Conservation (phyloP, 192 early-diverging fungal genomes). For the Backusella tarrabulga region DNA sequence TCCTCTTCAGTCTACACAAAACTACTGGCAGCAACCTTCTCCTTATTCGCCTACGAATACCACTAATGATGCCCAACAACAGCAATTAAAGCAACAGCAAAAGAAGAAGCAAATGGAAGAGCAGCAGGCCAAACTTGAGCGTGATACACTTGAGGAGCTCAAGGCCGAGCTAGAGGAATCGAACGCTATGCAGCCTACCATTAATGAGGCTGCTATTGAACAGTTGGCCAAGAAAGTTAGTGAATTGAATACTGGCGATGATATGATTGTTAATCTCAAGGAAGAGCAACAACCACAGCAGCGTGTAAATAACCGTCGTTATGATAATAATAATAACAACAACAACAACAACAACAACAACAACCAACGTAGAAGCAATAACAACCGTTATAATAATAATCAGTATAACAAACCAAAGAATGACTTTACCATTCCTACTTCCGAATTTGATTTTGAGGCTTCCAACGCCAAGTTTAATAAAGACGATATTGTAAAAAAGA, state of each 20-base stretch:
- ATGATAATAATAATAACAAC: conserved; percentile 6
- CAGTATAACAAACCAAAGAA: neutral
- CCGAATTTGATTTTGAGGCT: conserved; percentile 95
- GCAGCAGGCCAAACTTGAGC: conserved; percentile 28
- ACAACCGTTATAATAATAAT: neutral
- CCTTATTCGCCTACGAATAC: conserved; percentile 17
- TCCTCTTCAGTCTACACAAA: conserved; percentile 2
- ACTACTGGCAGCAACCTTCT: conserved; percentile 27
- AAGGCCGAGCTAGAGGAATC: conserved; percentile 14
- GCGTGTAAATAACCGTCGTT: neutral
- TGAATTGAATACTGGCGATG: conserved; percentile 44
- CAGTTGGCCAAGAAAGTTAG: conserved; percentile 56
- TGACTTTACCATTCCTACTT: conserved; percentile 50
- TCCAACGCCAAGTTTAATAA: conserved; percentile 70
- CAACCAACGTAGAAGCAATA: neutral
- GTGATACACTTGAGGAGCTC: conserved; percentile 37
- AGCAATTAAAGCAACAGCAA: conserved; percentile 8
- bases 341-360: conserved; percentile 10
- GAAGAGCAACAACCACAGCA: neutral
- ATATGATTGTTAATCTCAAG: neutral
- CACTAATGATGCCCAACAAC: neutral
- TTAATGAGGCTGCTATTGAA: conserved; percentile 46
- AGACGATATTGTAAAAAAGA: conserved; percentile 53
- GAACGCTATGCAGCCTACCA: conserved; percentile 5
- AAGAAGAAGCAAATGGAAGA: neutral